Evolutionary conservation across 768 basidiomycete species (phyloP), one percentile per base, ranked within the genome.

Genomic region (Xerocomus potaroensis): DNA sequence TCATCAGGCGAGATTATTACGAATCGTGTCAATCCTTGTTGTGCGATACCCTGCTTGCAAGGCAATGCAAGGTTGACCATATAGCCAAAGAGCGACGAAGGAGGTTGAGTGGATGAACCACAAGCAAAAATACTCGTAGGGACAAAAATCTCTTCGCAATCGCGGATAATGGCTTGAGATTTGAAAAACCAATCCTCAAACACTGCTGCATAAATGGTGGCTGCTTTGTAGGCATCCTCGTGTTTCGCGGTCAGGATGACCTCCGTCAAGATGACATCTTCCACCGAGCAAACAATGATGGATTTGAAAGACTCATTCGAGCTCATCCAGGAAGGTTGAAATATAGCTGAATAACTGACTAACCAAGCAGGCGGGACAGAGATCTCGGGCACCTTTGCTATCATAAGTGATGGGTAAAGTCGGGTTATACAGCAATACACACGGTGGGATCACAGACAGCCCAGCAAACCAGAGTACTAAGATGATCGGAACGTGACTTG

Each of bases 1-100:
- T 43, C 50, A 21, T 66, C 55, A 18, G 61, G 61, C 21, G 68
- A 66, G 1, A 75, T 64, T 12, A 85, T 58, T 41, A 83, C 67
- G 41, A 91, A 65, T 37, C 66, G 72, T 1, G 89, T 90, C 16
- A 53, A 45, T 11, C 72, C 73, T 24, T 63, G 64, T 29, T 69
- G 59, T 12, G 76, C 71, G 51, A 72, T 67, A 24, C 91, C 91
- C 68, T 92, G 90, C n/a, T 73, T 67, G 19, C 84, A 81, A 9
- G 91, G 89, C 49, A 84, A 77, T 4, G 79, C 54, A 71, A 88
- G 74, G 43, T 79, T 75, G 22, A 88, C 61, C 35, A 68, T 71
- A 49, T 77, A 84, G 29, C 58, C 57, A 30, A 73, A 66, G 36
- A 53, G 41, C 15, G 60, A 41, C 1, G 45, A 48, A 24, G 55